A percentile compares a stretch with the other conserved stretches of the same genome.
phyloP scores from a whole-genome alignment of 352 stramenopile species.

The Phytopythium aichiense region DNA sequence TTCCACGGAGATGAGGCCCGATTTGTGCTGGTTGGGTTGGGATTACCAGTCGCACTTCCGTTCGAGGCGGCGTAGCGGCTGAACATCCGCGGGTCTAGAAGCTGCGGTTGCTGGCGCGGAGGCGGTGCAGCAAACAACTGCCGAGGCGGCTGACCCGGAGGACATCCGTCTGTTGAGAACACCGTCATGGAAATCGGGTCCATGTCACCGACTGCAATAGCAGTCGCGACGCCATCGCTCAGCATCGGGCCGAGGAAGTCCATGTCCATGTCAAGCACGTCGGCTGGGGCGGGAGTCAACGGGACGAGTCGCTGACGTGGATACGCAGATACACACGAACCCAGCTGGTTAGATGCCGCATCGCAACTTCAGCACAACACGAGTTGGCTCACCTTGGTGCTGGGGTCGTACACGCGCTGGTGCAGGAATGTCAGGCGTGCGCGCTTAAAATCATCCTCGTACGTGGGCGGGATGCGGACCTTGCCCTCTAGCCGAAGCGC shows the following conservation, averaged over 20 bases:
- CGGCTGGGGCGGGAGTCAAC: conserved; percentile 47
- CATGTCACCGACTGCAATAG: conserved; percentile 67
- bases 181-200: conserved; percentile 58
- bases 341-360: neutral
- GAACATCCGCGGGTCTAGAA: conserved; percentile 4
- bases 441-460: conserved; percentile 61
- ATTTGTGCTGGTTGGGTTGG: neutral
- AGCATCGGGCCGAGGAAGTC: conserved; percentile 68
- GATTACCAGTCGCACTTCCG: neutral
- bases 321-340: conserved; percentile 1
- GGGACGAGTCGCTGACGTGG: conserved; percentile 48
- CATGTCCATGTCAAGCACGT: conserved; percentile 33
- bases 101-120: neutral
- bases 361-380: neutral
- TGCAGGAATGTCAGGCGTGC: conserved; percentile 66
- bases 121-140: neutral
- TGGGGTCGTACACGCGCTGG: conserved; percentile 66
- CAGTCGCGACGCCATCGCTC: conserved; percentile 29
- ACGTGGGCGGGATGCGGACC: conserved; percentile 37
- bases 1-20: conserved; percentile 10
- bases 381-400: conserved; percentile 29
- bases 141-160: neutral
- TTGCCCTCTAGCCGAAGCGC: conserved; percentile 66
- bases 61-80: conserved; percentile 1
- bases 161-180: conserved; percentile 17